A percentile compares a stretch with the other conserved stretches of the same genome.
Conservation (phyloP, 2,329 filamentous ascomycete genomes). For the Botrytis fabae region DNA sequence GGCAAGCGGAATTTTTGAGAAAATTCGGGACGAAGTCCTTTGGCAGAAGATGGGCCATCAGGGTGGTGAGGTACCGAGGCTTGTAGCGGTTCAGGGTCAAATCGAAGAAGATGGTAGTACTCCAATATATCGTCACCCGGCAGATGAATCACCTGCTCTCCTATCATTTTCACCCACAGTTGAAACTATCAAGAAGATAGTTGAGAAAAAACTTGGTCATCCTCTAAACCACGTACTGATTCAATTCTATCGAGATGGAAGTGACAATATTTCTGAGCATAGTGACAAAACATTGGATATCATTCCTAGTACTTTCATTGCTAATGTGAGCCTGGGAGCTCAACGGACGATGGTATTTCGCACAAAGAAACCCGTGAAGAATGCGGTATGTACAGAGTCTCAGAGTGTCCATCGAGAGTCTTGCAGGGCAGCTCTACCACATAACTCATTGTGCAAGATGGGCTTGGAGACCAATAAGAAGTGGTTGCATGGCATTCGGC, state of each 20-base stretch:
- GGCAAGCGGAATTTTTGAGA: conserved; percentile 63
- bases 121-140: conserved; percentile 92
- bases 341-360: conserved; percentile 87
- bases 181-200: conserved; percentile 62
- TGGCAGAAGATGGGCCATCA: conserved; percentile 95
- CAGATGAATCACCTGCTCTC: conserved; percentile 81
- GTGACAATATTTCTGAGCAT: conserved; percentile 93
- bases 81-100: conserved; percentile 85
- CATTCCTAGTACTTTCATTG: conserved; percentile 74
- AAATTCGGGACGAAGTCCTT: conserved; percentile 69
- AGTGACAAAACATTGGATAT: conserved; percentile 97
- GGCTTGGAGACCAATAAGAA: conserved; percentile 77
- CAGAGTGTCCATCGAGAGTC: conserved; percentile 32
- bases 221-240: conserved; percentile 88
- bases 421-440: conserved; percentile 71
- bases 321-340: conserved; percentile 91
- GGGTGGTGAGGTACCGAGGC: conserved; percentile 84
- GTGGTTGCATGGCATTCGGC: conserved; percentile 90
- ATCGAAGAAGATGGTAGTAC: conserved; percentile 68
- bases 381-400: conserved; percentile 34
- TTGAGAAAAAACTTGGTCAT: conserved; percentile 75
- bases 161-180: conserved; percentile 75
- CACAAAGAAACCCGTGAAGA: conserved; percentile 66
- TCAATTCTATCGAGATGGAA: conserved; percentile 85
- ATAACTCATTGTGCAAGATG: conserved; percentile 86